Evolutionary conservation across 2,329 filamentous ascomycete species (phyloP).

Genomic region (Exophiala sp.): DNA sequence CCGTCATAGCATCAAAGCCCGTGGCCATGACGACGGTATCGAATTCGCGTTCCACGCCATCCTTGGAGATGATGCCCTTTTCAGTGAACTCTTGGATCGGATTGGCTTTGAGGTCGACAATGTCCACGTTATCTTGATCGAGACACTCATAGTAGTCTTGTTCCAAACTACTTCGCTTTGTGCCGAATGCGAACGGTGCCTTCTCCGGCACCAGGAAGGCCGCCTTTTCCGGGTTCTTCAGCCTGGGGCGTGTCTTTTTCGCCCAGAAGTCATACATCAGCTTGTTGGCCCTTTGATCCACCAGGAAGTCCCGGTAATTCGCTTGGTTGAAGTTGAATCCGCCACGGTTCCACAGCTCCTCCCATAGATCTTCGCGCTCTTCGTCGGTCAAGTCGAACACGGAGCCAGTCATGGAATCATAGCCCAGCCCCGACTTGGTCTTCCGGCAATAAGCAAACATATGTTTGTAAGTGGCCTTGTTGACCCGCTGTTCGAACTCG

Average conservation of each 20-base stretch:
- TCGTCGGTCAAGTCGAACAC: conserved; percentile 7
- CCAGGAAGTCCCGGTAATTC: conserved; percentile 47
- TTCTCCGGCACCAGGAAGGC: conserved; percentile 50
- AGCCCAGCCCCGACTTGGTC: conserved; percentile 56
- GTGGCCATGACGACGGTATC: conserved; percentile 41
- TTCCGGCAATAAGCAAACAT: conserved; percentile 48
- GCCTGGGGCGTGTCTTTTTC: conserved; percentile 46
- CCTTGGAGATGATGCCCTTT: conserved; percentile 9
- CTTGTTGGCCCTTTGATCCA: conserved; percentile 44
- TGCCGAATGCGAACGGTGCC: conserved; percentile 50
- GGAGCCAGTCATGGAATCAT: conserved; percentile 47
- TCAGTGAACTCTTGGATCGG: conserved; percentile 24
- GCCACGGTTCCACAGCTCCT: conserved; percentile 46
- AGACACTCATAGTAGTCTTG: conserved; percentile 48
- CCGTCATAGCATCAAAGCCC: conserved; percentile 40
- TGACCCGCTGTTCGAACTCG: conserved; percentile 47
- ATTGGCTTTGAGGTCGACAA: conserved; percentile 42
- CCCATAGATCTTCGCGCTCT: conserved; percentile 41
- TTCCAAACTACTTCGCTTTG: conserved; percentile 48
- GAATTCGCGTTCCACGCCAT: conserved; percentile 29
- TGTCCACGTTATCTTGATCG: conserved; percentile 42
- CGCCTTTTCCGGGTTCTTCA: conserved; percentile 46
- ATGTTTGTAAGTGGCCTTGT: conserved; percentile 43
- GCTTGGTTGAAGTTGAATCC: conserved; percentile 50
- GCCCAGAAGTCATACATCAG: conserved; percentile 52